These are phyloP conservation scores for Aspergillus ochraceus DNA, from an alignment of 2,329 filamentous ascomycete genomes.

Conservation along the genomic window DNA sequence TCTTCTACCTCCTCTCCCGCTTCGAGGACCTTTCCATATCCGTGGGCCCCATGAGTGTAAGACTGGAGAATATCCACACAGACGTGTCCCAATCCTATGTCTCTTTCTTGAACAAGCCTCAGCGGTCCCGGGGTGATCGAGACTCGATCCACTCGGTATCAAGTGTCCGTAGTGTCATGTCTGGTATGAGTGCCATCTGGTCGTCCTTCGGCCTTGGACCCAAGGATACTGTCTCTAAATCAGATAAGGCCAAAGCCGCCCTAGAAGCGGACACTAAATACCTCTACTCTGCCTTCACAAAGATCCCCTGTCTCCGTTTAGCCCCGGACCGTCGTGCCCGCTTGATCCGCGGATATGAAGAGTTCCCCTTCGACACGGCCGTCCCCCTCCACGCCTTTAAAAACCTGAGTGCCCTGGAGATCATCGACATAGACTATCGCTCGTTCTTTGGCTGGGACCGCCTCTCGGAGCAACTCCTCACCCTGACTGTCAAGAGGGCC, in stretches of 20 bases:
- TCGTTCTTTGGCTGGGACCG: conserved; percentile 98
- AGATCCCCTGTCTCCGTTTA: conserved; percentile 87
- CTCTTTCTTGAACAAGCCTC: conserved; percentile 84
- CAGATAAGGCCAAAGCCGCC: conserved; percentile 84
- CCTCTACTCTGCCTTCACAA: conserved; percentile 96
- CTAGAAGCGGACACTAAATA: conserved; percentile 89
- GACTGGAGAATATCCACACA: conserved; percentile 90
- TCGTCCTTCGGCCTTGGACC: conserved; percentile 80
- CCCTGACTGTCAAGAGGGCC: conserved; percentile 83
- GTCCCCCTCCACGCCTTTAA: conserved; percentile 97
- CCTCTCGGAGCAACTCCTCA: conserved; percentile 85
- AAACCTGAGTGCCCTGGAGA: conserved; percentile 89
- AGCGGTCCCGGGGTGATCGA: conserved; percentile 79
- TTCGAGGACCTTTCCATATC: conserved; percentile 90
- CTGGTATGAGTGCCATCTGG: conserved; percentile 92
- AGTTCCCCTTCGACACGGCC: conserved; percentile 96
- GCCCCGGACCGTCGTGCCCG: conserved; percentile 91
- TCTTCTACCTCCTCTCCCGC: conserved; percentile 92
- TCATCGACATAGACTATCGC: conserved; percentile 92
- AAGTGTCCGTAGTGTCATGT: conserved; percentile 96
- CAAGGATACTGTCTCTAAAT: conserved; percentile 76
- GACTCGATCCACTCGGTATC: conserved; percentile 94
- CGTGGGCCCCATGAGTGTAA: conserved; percentile 94
- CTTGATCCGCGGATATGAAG: conserved; percentile 89
- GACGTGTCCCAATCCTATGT: conserved; percentile 86